Evolutionary conservation across 768 basidiomycete genomes (phyloP).

Genomic region (Tephrocybe sp.): DNA sequence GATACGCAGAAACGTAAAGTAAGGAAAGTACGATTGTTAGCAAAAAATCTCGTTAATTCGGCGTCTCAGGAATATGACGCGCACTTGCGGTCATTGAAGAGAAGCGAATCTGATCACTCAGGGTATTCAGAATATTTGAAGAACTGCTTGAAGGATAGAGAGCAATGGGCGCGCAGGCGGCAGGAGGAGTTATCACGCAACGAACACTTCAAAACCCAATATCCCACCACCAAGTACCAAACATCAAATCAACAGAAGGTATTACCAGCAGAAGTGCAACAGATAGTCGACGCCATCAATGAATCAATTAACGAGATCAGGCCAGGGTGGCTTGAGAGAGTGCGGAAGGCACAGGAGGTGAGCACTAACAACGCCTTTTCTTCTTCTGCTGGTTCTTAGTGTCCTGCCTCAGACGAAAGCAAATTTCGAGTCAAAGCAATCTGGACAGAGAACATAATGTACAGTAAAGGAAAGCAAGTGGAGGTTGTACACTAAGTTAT

Average conservation of each 20-base stretch:
- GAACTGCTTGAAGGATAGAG: conserved; percentile 44
- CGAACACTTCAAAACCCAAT: not conserved
- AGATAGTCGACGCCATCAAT: conserved; percentile 54
- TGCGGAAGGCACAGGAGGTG: conserved; percentile 50
- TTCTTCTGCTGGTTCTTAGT: not conserved
- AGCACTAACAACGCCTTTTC: conserved; percentile 6
- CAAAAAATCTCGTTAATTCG: not conserved
- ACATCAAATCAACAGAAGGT: conserved; percentile 38
- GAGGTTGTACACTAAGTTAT: not conserved
- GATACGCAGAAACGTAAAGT: conserved; percentile 57
- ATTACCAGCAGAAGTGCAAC: conserved; percentile 39
- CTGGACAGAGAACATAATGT: conserved; percentile 11
- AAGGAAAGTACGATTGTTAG: conserved; percentile 10
- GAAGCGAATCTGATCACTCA: conserved; percentile 11
- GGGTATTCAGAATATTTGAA: conserved; percentile 36
- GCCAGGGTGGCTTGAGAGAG: conserved; percentile 62
- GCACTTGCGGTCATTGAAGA: conserved; percentile 29
- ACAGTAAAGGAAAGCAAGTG: not conserved
- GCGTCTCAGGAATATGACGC: conserved; percentile 44
- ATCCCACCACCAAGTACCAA: conserved; percentile 22
- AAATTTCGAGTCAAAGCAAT: conserved; percentile 10
- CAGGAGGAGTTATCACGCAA: conserved; percentile 37
- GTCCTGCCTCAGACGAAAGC: conserved; percentile 13
- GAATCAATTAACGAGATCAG: conserved; percentile 48
- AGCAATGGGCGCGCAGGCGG: conserved; percentile 51